Conservation (phyloP, 352 stramenopile species). For the Phytophthora hibernalis region DNA sequence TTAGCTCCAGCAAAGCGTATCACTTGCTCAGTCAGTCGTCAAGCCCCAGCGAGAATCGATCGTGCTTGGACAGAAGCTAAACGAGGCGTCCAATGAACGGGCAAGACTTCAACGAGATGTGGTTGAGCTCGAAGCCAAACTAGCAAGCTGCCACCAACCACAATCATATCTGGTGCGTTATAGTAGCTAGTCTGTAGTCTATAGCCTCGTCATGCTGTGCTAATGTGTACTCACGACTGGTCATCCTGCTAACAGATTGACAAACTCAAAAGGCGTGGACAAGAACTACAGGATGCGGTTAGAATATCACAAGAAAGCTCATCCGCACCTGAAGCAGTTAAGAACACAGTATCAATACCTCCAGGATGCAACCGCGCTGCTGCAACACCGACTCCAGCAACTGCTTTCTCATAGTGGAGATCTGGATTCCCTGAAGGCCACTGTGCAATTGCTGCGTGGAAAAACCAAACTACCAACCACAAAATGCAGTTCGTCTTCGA, state of each 20-base stretch:
- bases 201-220: background rate
- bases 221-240: background rate
- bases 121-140: slow-evolving; percentile 41
- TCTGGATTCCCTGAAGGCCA: slow-evolving; percentile 69
- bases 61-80: slow-evolving; percentile 47
- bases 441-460: slow-evolving; percentile 49
- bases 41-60: slow-evolving; percentile 67
- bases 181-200: background rate
- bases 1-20: slow-evolving; percentile 81
- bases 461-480: slow-evolving; percentile 11
- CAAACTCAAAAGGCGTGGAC: slow-evolving; percentile 57
- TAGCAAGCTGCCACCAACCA: slow-evolving; percentile 69
- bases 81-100: slow-evolving; percentile 39
- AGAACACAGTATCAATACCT: slow-evolving; percentile 49
- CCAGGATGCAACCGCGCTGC: slow-evolving; percentile 47
- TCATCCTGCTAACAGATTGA: slow-evolving; percentile 55
- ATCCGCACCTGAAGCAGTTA: slow-evolving; percentile 53
- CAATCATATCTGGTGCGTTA: slow-evolving; percentile 74
- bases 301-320: slow-evolving; percentile 30
- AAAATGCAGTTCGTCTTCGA: slow-evolving; percentile 34
- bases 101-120: slow-evolving; percentile 37
- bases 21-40: slow-evolving; percentile 72
- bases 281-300: slow-evolving; percentile 47
- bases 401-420: slow-evolving; percentile 63
- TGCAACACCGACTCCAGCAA: slow-evolving; percentile 76